Evolutionary conservation across 2,329 filamentous ascomycete species (phyloP).

Genomic region (Clathrospora elynae): DNA sequence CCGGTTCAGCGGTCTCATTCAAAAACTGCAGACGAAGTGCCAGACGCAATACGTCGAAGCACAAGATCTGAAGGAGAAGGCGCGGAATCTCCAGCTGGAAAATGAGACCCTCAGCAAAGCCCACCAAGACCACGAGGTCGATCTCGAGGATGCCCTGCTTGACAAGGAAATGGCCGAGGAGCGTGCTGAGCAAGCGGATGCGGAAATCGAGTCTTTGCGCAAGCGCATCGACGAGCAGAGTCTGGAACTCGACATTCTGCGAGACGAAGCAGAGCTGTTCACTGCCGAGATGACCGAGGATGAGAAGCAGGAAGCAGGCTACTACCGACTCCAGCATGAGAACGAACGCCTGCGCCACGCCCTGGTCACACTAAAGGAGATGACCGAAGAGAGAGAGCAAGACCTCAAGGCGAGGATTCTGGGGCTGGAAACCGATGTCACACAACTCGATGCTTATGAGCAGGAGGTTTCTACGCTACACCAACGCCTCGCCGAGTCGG

Average conservation of each 20-base stretch:
- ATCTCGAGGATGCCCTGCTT: slow-evolving; percentile 83
- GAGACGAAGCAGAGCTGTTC: slow-evolving; percentile 84
- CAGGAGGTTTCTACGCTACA: slow-evolving; percentile 72
- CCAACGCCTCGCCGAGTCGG: slow-evolving; percentile 72
- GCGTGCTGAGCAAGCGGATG: slow-evolving; percentile 78
- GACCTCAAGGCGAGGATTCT: slow-evolving; percentile 65
- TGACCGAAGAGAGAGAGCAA: slow-evolving; percentile 82
- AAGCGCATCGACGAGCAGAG: slow-evolving; percentile 80
- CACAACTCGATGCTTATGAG: slow-evolving; percentile 45
- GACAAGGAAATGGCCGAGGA: slow-evolving; percentile 98
- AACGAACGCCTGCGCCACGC: slow-evolving; percentile 89
- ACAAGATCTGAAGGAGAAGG: slow-evolving; percentile 71
- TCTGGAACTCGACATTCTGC: slow-evolving; percentile 83
- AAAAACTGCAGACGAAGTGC: slow-evolving; percentile 88
- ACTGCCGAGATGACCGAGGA: slow-evolving; percentile 85
- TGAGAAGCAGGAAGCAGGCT: slow-evolving; percentile 83
- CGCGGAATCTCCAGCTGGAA: slow-evolving; percentile 75
- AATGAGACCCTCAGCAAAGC: slow-evolving; percentile 72
- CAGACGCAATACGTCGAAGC: slow-evolving; percentile 84
- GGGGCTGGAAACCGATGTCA: slow-evolving; percentile 45
- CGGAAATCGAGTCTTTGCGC: slow-evolving; percentile 78
- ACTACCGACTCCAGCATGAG: slow-evolving; percentile 87
- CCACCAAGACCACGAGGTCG: slow-evolving; percentile 82
- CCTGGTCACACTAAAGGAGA: slow-evolving; percentile 79
- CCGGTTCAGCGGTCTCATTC: slow-evolving; percentile 81